Base-by-base conservation (phyloP, 805 yeast genomes). In the Tetrapisispora fleetii region DNA sequence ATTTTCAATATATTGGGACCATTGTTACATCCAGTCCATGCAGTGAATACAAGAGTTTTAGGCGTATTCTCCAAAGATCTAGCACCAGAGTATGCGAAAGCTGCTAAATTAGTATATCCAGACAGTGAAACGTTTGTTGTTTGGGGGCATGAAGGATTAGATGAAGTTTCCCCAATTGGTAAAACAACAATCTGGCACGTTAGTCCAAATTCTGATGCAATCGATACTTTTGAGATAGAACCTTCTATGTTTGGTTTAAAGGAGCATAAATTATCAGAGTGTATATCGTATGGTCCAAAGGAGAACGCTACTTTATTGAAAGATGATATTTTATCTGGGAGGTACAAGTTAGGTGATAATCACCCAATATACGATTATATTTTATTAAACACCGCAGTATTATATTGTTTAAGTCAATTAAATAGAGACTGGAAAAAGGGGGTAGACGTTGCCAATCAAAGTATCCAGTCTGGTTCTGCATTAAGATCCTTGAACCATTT, bases 1-100 rank as follows among this genome's bases (percentile, higher is more conserved):
- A 86, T 93, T 22, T 93, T 93, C 75, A 93, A 93, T 65, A 81
- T 93, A 13, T 69, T 93, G 50, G 99, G 99, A 0, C 99, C 99
- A 1, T 69, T 93, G 51, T 71, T 93, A 53, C 95, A 93, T 70
- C 99, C 99, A 3, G 86, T 87, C 9, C 89, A 89, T 1, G 65
- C 79, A 39, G 69, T 79, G 21, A 75, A 76, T 52, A 85, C 93
- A 5, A 75, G 98, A 54, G 81, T 93, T 16, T 72, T 93, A 41
- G 99, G 99, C 40, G 99, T 93, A 1, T 88, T 85, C 66, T 73
- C 88, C 18, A 85, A 85, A 55, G 69, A 69, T 8, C 67, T 93
- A 53, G 99, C 98, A 4, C 79, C 75, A 51, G 82, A 85, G 11
- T 93, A 85, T 59, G 96, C 97, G 4, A 76, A 80, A 56, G 88